Evolutionary conservation across 1,139 yeast species (phyloP).

Genomic region (Nadsonia commutata): DNA sequence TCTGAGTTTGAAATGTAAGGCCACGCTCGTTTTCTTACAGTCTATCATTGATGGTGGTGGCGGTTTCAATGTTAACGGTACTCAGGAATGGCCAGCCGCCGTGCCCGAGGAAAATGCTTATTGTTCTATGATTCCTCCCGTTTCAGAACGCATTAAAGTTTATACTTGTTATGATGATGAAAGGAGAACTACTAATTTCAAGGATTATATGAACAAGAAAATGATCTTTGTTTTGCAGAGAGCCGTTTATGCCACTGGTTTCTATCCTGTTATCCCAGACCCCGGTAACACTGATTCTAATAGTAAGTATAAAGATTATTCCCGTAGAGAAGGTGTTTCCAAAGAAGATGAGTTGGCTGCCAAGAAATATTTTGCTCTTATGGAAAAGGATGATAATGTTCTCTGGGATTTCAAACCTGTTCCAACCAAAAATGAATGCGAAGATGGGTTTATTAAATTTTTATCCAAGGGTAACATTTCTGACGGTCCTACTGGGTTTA

Average conservation of each 20-base stretch:
- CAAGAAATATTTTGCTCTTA: background rate
- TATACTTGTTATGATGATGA: constrained; percentile 1
- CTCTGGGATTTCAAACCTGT: background rate
- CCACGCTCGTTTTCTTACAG: background rate
- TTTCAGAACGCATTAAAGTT: background rate
- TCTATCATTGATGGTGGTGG: constrained; percentile 5
- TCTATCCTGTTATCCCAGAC: constrained; percentile 16
- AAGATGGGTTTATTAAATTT: background rate
- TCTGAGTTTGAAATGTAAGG: background rate
- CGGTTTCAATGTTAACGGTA: constrained; percentile 2
- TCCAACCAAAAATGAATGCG: background rate
- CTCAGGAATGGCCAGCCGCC: constrained; percentile 4
- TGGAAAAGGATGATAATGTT: background rate
- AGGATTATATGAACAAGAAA: background rate
- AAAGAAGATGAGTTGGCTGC: background rate
- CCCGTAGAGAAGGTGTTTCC: background rate
- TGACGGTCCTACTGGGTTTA: background rate
- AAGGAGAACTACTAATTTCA: background rate
- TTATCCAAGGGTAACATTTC: background rate
- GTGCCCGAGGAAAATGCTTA: constrained; percentile 1
- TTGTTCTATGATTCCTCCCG: constrained; percentile 2
- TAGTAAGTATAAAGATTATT: background rate
- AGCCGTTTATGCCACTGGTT: constrained; percentile 22
- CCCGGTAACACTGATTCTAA: background rate
- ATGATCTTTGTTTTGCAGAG: constrained; percentile 16